phyloP scores from a whole-genome alignment of 345 rosid genomes.

The Camelina sativa region DNA sequence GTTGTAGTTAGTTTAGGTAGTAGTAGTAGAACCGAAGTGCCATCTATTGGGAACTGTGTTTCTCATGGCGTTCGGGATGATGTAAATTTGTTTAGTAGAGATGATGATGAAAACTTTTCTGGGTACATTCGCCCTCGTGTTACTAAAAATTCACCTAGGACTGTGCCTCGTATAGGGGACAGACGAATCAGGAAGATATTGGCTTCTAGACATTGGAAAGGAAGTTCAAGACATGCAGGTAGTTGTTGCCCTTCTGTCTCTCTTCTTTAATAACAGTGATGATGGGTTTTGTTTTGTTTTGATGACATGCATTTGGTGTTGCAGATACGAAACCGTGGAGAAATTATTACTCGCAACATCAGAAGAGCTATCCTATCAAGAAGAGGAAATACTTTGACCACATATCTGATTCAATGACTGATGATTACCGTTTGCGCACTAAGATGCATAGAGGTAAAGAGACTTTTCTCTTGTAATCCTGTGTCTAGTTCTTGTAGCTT shows the following conservation, averaged over 20 bases:
- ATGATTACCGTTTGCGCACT: constrained; percentile 47
- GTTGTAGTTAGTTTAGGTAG: constrained; percentile 63
- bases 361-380: constrained; percentile 80
- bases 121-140: constrained; percentile 72
- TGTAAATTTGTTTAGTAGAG: constrained; percentile 87
- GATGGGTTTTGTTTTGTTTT: constrained; percentile 13
- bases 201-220: constrained; percentile 92
- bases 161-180: constrained; percentile 77
- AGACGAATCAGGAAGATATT: constrained; percentile 90
- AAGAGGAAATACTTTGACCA: constrained; percentile 65
- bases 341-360: constrained; percentile 60
- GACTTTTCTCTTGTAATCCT: constrained; percentile 7
- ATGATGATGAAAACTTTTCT: constrained; percentile 95
- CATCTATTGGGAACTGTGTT: constrained; percentile 45
- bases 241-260: background rate
- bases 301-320: constrained; percentile 34
- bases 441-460: constrained; percentile 56
- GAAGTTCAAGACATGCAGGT: constrained; percentile 65
- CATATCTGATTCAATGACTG: constrained; percentile 56
- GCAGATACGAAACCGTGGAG: constrained; percentile 62
- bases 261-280: background rate
- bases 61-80: constrained; percentile 56
- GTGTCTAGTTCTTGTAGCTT: constrained; percentile 18
- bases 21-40: constrained; percentile 49
- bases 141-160: constrained; percentile 58